Conservation (phyloP, 306 rosid genomes). For the Arachis stenosperma region DNA sequence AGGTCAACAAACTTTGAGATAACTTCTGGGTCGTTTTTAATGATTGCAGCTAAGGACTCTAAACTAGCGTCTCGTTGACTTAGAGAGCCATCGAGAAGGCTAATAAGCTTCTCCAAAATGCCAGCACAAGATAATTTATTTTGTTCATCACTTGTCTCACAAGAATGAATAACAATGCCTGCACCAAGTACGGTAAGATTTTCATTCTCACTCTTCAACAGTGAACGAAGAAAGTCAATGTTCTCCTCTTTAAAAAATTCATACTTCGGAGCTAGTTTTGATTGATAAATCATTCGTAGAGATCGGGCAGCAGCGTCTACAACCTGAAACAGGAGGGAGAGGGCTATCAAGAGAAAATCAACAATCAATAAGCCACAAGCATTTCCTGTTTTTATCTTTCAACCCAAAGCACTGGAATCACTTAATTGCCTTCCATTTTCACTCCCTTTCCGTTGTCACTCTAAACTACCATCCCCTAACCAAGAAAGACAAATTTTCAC, state of each 20-base stretch:
- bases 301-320: constrained; percentile 92
- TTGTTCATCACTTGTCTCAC: constrained; percentile 66
- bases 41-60: constrained; percentile 76
- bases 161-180: constrained; percentile 82
- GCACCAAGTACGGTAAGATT: constrained; percentile 94
- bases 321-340: constrained; percentile 54
- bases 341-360: constrained; percentile 6
- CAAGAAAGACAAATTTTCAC: neutral
- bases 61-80: constrained; percentile 92
- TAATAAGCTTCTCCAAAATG: constrained; percentile 64
- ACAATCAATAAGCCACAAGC: constrained; percentile 16
- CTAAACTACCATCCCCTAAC: neutral
- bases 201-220: constrained; percentile 79
- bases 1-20: constrained; percentile 69
- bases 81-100: constrained; percentile 79
- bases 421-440: constrained; percentile 10
- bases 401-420: neutral
- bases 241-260: constrained; percentile 65
- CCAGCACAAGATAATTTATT: constrained; percentile 65
- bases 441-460: neutral
- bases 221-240: constrained; percentile 71
- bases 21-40: constrained; percentile 64
- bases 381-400: constrained; percentile 10
- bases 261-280: constrained; percentile 82
- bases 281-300: constrained; percentile 85